Conservation (phyloP, 1,139 yeast species). For the Diutina neorugosa region DNA sequence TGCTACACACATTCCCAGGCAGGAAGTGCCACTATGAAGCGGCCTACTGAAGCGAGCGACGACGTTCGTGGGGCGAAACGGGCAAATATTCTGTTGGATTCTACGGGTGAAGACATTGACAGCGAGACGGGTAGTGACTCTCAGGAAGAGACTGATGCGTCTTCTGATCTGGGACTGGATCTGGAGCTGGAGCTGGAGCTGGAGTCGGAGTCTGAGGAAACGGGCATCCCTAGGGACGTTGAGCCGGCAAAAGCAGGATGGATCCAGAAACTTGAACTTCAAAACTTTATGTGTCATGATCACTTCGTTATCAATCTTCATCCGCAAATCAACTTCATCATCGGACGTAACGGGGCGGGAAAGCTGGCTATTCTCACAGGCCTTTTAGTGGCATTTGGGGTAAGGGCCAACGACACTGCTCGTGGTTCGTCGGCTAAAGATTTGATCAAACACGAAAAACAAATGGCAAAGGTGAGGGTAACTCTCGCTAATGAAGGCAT, state of each 20-base stretch:
- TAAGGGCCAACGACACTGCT: conserved; percentile 82
- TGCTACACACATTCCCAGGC: neutral
- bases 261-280: conserved; percentile 43
- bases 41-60: neutral
- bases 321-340: conserved; percentile 78
- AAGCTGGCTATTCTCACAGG: conserved; percentile 91
- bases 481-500: conserved; percentile 50
- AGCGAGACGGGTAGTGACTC: neutral
- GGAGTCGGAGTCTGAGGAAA: neutral
- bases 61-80: neutral
- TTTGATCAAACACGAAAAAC: conserved; percentile 68
- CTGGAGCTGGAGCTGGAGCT: neutral
- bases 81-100: neutral
- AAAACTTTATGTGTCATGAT: conserved; percentile 78
- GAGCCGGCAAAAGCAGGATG: conserved; percentile 31
- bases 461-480: conserved; percentile 49
- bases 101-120: neutral
- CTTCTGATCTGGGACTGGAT: neutral
- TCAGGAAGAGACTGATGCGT: neutral
- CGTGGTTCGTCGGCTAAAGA: conserved; percentile 65
- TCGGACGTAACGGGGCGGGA: conserved; percentile 94
- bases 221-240: neutral
- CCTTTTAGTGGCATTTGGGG: conserved; percentile 85
- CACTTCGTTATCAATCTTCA: conserved; percentile 68
- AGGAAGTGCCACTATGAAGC: neutral